phyloP scores from a whole-genome alignment of 2,329 filamentous ascomycete species.

The Gremmenia infestans region DNA sequence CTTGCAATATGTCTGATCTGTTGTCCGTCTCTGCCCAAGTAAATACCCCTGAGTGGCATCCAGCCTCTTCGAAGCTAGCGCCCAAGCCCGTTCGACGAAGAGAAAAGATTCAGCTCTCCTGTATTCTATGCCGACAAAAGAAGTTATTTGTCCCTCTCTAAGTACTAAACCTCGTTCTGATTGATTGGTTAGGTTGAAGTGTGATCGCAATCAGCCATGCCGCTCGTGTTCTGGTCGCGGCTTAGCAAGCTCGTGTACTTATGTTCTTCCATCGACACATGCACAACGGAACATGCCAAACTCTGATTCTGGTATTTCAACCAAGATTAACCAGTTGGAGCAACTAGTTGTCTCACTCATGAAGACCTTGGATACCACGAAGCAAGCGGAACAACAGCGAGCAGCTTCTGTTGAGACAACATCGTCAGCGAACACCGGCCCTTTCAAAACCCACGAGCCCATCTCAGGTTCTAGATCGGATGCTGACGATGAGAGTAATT shows the following conservation, averaged over 20 bases:
- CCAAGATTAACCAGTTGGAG: conserved; percentile 48
- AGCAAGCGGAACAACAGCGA: neutral
- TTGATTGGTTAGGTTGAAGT: conserved; percentile 34
- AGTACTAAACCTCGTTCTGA: neutral
- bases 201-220: conserved; percentile 47
- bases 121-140: conserved; percentile 8
- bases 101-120: conserved; percentile 11
- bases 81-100: conserved; percentile 3
- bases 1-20: neutral
- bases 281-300: conserved; percentile 36
- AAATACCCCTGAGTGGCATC: neutral
- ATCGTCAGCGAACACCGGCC: neutral
- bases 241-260: conserved; percentile 38
- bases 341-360: conserved; percentile 51
- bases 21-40: neutral
- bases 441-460: neutral
- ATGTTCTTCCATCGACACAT: neutral
- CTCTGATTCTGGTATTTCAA: conserved; percentile 45
- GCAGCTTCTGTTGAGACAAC: neutral
- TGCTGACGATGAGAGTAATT: neutral
- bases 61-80: neutral
- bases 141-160: conserved; percentile 3
- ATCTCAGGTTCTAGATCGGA: neutral
- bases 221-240: conserved; percentile 46
- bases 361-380: conserved; percentile 6